phyloP scores from a whole-genome alignment of 257 asterid genomes.

The Ligustrum vulgare region DNA sequence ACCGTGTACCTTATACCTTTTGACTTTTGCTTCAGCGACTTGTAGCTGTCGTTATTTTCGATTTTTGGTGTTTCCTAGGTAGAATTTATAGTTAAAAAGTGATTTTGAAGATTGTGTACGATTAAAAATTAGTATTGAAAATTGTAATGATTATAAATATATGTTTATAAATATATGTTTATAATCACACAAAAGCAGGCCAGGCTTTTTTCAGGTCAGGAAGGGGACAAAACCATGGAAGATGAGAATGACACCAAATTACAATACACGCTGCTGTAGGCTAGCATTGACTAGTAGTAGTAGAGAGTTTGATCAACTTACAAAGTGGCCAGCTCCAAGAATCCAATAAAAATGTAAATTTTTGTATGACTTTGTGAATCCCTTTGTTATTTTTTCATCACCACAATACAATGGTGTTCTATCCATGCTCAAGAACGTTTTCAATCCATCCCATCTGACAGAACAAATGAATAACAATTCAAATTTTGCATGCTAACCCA shows the following conservation, averaged over 20 bases:
- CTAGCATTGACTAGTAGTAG: not conserved
- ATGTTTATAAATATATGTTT: too few species aligned
- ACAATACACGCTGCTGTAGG: not conserved
- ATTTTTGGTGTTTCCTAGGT: too few species aligned
- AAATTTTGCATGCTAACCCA: too few species aligned
- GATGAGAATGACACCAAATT: not conserved
- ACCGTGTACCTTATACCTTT: not conserved
- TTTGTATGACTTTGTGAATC: constrained; percentile 63
- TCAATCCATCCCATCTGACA: constrained; percentile 82
- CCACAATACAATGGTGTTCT: constrained; percentile 71
- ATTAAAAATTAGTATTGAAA: too few species aligned
- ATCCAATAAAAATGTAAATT: constrained; percentile 85
- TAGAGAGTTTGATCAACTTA: constrained; percentile 36
- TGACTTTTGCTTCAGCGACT: too few species aligned
- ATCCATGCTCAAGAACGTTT: constrained; percentile 49
- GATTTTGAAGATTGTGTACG: too few species aligned
- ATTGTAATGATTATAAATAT: too few species aligned
- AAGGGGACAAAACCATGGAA: not conserved
- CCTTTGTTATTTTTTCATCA: constrained; percentile 47
- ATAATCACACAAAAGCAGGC: too few species aligned
- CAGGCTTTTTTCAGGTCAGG: not conserved
- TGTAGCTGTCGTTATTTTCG: too few species aligned
- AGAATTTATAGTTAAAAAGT: too few species aligned
- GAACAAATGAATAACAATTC: too few species aligned
- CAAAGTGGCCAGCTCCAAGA: constrained; percentile 99